These are phyloP conservation scores for Thalassiosira hispida DNA, from an alignment of 352 stramenopile species.

Conservation along the genomic window DNA sequence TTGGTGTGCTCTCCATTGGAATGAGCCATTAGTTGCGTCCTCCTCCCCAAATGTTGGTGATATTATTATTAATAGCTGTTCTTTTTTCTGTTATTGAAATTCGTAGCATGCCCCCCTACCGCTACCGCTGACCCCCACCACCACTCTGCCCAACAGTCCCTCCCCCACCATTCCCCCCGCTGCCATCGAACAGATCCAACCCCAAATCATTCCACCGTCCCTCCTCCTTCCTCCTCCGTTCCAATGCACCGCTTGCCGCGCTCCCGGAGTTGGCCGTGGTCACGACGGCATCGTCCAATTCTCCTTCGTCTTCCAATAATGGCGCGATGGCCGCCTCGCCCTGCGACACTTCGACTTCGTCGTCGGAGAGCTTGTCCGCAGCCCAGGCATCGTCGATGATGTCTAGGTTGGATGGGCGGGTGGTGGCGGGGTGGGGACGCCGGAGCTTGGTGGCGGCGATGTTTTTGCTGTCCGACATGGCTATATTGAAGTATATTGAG, in stretches of 20 bases:
- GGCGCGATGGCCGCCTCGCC: constrained; percentile 65
- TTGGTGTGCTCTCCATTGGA: too few species aligned
- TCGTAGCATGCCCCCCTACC: too few species aligned
- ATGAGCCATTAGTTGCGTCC: too few species aligned
- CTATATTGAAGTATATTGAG: too few species aligned
- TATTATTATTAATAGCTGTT: too few species aligned
- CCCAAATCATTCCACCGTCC: constrained; percentile 83
- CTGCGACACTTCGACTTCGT: constrained; percentile 66
- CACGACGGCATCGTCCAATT: constrained; percentile 77
- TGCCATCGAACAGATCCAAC: constrained; percentile 74
- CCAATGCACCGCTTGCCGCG: constrained; percentile 42
- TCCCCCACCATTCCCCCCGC: not conserved
- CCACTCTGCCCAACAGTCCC: not conserved
- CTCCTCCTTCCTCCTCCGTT: constrained; percentile 62
- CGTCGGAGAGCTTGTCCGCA: constrained; percentile 69
- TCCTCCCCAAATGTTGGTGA: too few species aligned
- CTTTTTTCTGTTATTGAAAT: too few species aligned
- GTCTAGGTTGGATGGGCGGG: constrained; percentile 52
- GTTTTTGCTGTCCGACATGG: constrained; percentile 46
- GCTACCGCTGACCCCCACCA: too few species aligned
- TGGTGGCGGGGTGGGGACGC: constrained; percentile 20
- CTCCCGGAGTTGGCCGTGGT: constrained; percentile 69
- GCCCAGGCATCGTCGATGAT: constrained; percentile 74
- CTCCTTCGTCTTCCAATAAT: constrained; percentile 74
- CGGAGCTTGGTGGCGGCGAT: constrained; percentile 39